phyloP scores from a whole-genome alignment of 805 yeast genomes.

The Metschnikowia reukaufii region DNA sequence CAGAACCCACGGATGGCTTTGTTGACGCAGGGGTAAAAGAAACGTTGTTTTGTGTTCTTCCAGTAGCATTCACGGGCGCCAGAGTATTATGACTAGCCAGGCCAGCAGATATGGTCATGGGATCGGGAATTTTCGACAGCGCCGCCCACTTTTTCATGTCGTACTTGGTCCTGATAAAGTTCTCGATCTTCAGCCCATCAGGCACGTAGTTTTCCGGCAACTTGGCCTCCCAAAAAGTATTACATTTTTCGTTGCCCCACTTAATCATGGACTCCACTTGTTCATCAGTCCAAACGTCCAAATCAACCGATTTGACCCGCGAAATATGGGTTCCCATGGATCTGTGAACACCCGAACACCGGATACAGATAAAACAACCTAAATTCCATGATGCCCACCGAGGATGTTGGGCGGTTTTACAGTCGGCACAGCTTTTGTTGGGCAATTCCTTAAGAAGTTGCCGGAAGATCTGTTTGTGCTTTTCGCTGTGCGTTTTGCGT shows the following conservation, averaged over 20 bases:
- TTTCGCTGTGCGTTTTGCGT: constrained; percentile 47
- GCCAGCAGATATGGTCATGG: constrained; percentile 37
- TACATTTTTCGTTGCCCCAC: constrained; percentile 86
- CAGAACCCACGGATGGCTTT: not conserved
- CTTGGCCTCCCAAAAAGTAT: constrained; percentile 79
- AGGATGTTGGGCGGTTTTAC: constrained; percentile 86
- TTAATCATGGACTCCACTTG: constrained; percentile 77
- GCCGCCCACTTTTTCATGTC: constrained; percentile 85
- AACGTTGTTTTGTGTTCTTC: too few species aligned
- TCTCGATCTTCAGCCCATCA: constrained; percentile 79
- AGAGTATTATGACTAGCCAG: too few species aligned
- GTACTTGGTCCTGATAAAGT: constrained; percentile 89
- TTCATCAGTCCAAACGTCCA: constrained; percentile 96
- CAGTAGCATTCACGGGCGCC: too few species aligned
- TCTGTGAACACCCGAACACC: constrained; percentile 95
- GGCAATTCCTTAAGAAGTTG: constrained; percentile 73
- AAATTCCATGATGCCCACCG: constrained; percentile 98
- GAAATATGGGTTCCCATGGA: constrained; percentile 95
- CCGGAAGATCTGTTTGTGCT: constrained; percentile 69
- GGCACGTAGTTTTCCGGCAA: constrained; percentile 73
- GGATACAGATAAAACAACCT: constrained; percentile 89
- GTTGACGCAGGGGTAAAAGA: not conserved
- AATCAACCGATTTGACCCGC: constrained; percentile 87
- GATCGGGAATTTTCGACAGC: constrained; percentile 58
- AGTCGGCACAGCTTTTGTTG: constrained; percentile 85